Base-by-base conservation (phyloP, 805 yeast genomes). In the Starmera pachycereana region DNA sequence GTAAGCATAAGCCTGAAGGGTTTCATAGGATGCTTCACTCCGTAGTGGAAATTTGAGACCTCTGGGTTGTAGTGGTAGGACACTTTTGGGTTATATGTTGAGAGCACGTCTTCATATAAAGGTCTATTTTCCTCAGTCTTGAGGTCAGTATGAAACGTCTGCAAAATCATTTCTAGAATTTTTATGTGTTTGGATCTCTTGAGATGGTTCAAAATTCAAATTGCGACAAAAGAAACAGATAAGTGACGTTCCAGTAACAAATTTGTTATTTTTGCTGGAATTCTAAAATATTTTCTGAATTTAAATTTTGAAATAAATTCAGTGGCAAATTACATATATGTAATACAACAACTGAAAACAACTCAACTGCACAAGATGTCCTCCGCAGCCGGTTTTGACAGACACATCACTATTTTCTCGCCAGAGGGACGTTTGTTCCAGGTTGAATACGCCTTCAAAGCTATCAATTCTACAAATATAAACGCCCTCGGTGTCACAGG, bases 361-460 rank as follows among this genome's bases (percentile, higher is more conserved):
- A 22, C 7, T 22, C 27, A 8, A 22, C 27, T 22, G 27, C 9
- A 5, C 27, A 22, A 22, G 27, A 60, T 67, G 71, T 71, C 71
- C 42, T 72, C 73, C 38, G 65, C 63, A 46, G 95, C 97, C n/a
- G 98, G 98, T 40, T 92, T 89, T 62, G 98, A 92, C 68, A 84
- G 98, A 71, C 98, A 92, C 63, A 92, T 92, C 62, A 92, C 98
- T 27, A 89, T 92, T 54, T 92, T 92, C 68, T 90, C 97, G 32
- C 98, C 98, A 16, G 98, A 92, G 61, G 98, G 98, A 36, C 80
- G 98, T 63, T 72, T 92, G 45, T 92, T 83, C 66, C 98, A 92
- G 66, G 98, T 90, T 31, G 98, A 92, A 62, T 92, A 92, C 58
- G 98, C 97, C 6, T 89, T 89, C 70, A 89, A 92, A 62, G 97